These are phyloP conservation scores for Nymphaea thermarum DNA, from an alignment of 164 flowering plant species.

Conservation along the genomic window DNA sequence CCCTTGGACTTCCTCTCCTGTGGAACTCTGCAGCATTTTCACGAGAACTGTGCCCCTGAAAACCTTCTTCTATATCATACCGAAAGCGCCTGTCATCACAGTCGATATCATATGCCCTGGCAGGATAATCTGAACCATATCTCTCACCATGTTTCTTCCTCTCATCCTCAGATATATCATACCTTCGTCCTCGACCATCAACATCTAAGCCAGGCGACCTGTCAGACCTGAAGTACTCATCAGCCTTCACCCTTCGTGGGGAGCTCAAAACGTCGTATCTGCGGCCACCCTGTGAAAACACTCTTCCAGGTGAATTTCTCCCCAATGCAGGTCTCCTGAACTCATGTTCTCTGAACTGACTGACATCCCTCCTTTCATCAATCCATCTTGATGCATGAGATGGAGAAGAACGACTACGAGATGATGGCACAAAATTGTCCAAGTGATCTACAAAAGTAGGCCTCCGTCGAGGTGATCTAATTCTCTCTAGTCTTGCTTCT, in stretches of 20 bases:
- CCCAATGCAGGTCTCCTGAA: slow-evolving; percentile 17
- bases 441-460: slow-evolving; percentile 18
- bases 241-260: slow-evolving; percentile 23
- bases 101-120: slow-evolving; percentile 16
- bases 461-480: slow-evolving; percentile 25
- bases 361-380: slow-evolving; percentile 19
- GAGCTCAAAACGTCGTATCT: slow-evolving; percentile 23
- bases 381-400: slow-evolving; percentile 22
- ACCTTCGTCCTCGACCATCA: slow-evolving; percentile 21
- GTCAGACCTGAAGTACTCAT: slow-evolving; percentile 24
- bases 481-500: slow-evolving; percentile 18
- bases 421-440: slow-evolving; percentile 14
- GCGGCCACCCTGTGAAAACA: slow-evolving; percentile 10
- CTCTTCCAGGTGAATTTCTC: slow-evolving; percentile 31
- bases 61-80: slow-evolving; percentile 19
- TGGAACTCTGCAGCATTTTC: slow-evolving; percentile 18
- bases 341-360: slow-evolving; percentile 22
- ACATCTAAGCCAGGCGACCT: slow-evolving; percentile 21
- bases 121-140: slow-evolving; percentile 18
- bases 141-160: slow-evolving; percentile 22
- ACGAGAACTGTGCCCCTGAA: slow-evolving; percentile 11
- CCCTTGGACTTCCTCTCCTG: slow-evolving; percentile 21
- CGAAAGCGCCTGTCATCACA: slow-evolving; percentile 20
- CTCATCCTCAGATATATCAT: slow-evolving; percentile 22
- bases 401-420: slow-evolving; percentile 26